These are phyloP conservation scores for Botrytis porri DNA, from an alignment of 2,329 filamentous ascomycete species.

Conservation along the genomic window DNA sequence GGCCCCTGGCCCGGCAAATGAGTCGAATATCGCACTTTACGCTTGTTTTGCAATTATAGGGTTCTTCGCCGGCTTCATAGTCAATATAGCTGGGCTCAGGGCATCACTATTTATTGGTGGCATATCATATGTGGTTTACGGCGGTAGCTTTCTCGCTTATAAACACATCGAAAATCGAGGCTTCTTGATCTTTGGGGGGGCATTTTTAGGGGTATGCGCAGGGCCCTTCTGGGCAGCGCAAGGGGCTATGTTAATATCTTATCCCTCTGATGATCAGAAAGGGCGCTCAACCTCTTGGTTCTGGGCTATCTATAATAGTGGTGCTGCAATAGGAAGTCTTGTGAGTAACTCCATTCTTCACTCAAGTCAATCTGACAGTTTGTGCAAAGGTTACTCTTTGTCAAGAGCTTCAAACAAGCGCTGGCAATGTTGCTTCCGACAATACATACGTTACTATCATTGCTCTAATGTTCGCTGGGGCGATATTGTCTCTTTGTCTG, in stretches of 20 bases:
- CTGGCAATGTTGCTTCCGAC: constrained; percentile 29
- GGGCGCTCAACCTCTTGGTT: constrained; percentile 66
- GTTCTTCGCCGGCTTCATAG: constrained; percentile 69
- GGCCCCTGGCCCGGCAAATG: constrained; percentile 50
- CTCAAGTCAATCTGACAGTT: constrained; percentile 1
- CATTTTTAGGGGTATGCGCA: constrained; percentile 70
- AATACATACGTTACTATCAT: constrained; percentile 23
- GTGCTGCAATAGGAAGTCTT: constrained; percentile 23
- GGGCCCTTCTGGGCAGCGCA: constrained; percentile 79
- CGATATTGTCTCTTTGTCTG: constrained; percentile 63
- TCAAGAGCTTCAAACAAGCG: constrained; percentile 61
- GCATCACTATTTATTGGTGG: constrained; percentile 66
- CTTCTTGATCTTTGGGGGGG: constrained; percentile 71
- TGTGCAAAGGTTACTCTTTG: constrained; percentile 57
- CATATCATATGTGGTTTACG: constrained; percentile 71
- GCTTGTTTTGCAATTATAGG: constrained; percentile 53
- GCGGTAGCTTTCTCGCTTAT: constrained; percentile 66
- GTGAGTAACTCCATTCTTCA: constrained; percentile 5
- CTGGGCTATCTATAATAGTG: constrained; percentile 23
- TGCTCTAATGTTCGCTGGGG: constrained; percentile 42
- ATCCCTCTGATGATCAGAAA: constrained; percentile 74
- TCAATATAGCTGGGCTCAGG: constrained; percentile 69
- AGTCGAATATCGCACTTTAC: constrained; percentile 43
- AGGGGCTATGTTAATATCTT: constrained; percentile 82
- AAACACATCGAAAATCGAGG: constrained; percentile 54